phyloP scores from a whole-genome alignment of 352 stramenopile species.

The Globisporangium splendens region DNA sequence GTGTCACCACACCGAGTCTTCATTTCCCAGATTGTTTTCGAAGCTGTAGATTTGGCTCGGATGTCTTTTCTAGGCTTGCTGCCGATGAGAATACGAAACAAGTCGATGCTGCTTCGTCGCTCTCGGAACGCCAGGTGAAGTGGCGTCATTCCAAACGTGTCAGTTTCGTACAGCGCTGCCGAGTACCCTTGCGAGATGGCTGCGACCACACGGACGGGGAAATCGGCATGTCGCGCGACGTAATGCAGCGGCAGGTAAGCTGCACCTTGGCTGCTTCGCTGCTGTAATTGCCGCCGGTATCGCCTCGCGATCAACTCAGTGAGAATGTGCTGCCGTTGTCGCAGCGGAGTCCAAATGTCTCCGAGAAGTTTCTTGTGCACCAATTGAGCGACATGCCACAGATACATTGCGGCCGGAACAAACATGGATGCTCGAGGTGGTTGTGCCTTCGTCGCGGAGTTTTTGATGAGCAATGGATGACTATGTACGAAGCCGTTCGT shows the following conservation, averaged over 20 bases:
- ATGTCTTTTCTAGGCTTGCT: background rate
- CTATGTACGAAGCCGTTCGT: conserved; percentile 2
- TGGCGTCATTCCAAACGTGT: conserved; percentile 60
- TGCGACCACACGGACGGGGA: conserved; percentile 28
- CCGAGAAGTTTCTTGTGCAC: conserved; percentile 40
- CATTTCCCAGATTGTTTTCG: conserved; percentile 9
- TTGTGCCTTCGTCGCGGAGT: too few relatives aligned
- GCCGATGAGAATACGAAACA: conserved; percentile 25
- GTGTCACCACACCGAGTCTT: conserved; percentile 24
- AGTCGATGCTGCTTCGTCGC: conserved; percentile 14
- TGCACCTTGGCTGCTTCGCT: conserved; percentile 38
- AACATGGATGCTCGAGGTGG: conserved; percentile 7
- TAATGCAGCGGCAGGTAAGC: conserved; percentile 55
- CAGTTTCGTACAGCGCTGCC: conserved; percentile 32
- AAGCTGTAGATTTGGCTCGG: background rate
- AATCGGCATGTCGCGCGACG: conserved; percentile 34
- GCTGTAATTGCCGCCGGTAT: conserved; percentile 45
- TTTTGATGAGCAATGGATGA: background rate
- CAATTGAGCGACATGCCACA: conserved; percentile 35
- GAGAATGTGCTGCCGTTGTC: conserved; percentile 26
- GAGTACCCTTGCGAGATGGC: conserved; percentile 35
- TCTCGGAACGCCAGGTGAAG: conserved; percentile 58
- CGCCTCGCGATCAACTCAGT: conserved; percentile 48
- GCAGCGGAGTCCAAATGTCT: conserved; percentile 50
- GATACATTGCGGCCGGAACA: conserved; percentile 34